Evolutionary conservation across 805 yeast species (phyloP).

Genomic region (Candida vartiovaarae): DNA sequence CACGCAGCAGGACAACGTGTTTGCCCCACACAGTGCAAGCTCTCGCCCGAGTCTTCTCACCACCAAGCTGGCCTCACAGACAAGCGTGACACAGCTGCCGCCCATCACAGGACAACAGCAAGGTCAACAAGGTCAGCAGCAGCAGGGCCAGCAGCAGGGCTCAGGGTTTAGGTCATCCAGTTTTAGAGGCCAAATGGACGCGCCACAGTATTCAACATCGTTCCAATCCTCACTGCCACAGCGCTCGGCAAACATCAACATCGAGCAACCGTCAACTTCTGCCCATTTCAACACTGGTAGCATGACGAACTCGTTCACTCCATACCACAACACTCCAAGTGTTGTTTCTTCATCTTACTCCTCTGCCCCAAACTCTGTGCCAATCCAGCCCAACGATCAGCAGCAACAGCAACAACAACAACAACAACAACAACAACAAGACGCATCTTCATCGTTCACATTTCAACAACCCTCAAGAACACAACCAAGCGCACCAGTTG

Average conservation of each 20-base stretch:
- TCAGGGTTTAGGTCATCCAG: too few species aligned
- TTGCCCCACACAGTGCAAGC: conserved; percentile 3
- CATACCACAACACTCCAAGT: conserved; percentile 41
- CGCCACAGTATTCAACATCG: conserved; percentile 1
- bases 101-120: conserved; percentile 2
- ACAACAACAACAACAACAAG: conserved; percentile 19
- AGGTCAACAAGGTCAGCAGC: conserved; percentile 5
- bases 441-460: conserved; percentile 11
- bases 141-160: conserved; percentile 3
- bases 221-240: conserved; percentile 5
- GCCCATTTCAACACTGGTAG: conserved; percentile 22
- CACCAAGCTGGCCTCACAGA: conserved; percentile 24
- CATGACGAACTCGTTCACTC: conserved; percentile 23
- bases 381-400: conserved; percentile 7
- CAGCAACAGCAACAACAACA: conserved; percentile 13
- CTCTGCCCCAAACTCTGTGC: conserved; percentile 25
- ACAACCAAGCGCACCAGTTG: conserved; percentile 47
- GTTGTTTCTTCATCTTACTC: conserved; percentile 41
- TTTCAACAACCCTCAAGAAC: conserved; percentile 29
- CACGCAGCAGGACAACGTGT: conserved; percentile 2
- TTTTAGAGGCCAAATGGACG: too few species aligned
- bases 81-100: conserved; percentile 9
- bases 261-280: conserved; percentile 24
- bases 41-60: conserved; percentile 25
- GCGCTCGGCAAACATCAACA: conserved; percentile 20